Conservation (phyloP, 1,284 basidiomycete species). For the Austroboletus novae-zelandiae region DNA sequence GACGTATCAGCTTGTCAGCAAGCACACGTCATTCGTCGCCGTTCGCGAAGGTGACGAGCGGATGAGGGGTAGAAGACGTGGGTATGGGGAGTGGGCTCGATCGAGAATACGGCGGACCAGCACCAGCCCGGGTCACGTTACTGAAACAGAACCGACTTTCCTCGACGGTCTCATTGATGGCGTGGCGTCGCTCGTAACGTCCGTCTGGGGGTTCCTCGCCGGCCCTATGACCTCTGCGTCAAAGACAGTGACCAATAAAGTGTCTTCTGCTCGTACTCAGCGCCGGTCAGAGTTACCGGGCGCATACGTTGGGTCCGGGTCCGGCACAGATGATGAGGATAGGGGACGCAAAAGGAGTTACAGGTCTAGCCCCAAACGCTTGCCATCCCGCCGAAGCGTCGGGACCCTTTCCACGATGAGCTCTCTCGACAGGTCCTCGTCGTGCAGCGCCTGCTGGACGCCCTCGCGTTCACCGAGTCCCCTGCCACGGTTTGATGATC, state of each 20-base stretch:
- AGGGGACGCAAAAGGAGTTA: constrained; percentile 1
- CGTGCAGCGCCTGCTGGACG: constrained; percentile 35
- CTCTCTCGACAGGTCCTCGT: constrained; percentile 37
- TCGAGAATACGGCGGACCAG: constrained; percentile 11
- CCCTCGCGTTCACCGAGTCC: constrained; percentile 30
- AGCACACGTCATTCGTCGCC: constrained; percentile 57
- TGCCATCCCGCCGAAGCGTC: constrained; percentile 30
- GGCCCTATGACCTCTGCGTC: constrained; percentile 1
- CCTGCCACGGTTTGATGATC: constrained; percentile 19
- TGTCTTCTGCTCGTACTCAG: constrained; percentile 1
- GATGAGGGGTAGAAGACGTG: constrained; percentile 1
- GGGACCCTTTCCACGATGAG: constrained; percentile 48
- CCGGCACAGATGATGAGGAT: not conserved
- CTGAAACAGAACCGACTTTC: constrained; percentile 8
- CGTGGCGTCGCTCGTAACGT: constrained; percentile 14
- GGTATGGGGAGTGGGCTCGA: constrained; percentile 13
- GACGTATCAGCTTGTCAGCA: constrained; percentile 50
- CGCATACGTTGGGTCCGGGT: constrained; percentile 5
- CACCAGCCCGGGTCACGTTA: not conserved
- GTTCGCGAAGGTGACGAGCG: constrained; percentile 34
- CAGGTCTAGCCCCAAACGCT: not conserved
- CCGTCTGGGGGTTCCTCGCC: constrained; percentile 14
- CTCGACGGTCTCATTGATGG: constrained; percentile 18
- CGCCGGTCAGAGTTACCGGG: constrained; percentile 15
- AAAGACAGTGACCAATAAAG: not conserved